Base-by-base conservation (phyloP, 169 alveolate species). In the Eimeria mitis region DNA sequence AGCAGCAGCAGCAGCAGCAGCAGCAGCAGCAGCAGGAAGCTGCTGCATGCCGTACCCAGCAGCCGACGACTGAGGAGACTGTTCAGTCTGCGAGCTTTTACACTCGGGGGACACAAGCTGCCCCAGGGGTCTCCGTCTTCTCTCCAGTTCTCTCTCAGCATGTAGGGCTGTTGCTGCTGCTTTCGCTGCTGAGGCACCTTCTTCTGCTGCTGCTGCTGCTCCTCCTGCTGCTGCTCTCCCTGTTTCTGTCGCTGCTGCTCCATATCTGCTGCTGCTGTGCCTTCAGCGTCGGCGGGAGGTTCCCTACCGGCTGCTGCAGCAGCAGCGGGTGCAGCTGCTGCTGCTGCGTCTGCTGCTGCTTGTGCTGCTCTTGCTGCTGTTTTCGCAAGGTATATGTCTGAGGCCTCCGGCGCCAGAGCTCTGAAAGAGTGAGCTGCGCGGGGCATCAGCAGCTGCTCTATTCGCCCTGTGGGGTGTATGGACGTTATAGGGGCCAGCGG, bases 61-160 rank as follows among this genome's bases (percentile, higher is more conserved):
- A 84, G 40, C 28, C 91, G 91, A 5, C 91, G 91, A 71, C 91
- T 84, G 40, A 84, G 44, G 37, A 84, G 91, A 44, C 65, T 56
- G 63, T 44, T 19, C 59, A 59, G 19, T 59, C 91, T 52, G 40
- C 91, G 91, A 1, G 91, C 76, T 42, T 59, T 84, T 11, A 84
- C 91, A 40, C 91, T 84, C 44, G 91, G 91, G 73, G 91, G 91
- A 47, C 91, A 84, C 78, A 84, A 52, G 19, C 78, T 56, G 61
- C 91, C 68, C 59, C 71, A 84, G 1, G 91, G 91, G 78, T 84
- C 91, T 19, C 91, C 91, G 59, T 84, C 91, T 52, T 84, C 91
- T 56, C 78, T 68, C 73, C 91, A 84, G 91, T 59, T 59, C 23
- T 59, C 91, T 42, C 31, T 59, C 52, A 44, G 34, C 56, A 59